Evolutionary conservation across 2,329 filamentous ascomycete species (phyloP), one percentile per base, ranked within the genome.

Genomic region (Cercospora sojina): DNA sequence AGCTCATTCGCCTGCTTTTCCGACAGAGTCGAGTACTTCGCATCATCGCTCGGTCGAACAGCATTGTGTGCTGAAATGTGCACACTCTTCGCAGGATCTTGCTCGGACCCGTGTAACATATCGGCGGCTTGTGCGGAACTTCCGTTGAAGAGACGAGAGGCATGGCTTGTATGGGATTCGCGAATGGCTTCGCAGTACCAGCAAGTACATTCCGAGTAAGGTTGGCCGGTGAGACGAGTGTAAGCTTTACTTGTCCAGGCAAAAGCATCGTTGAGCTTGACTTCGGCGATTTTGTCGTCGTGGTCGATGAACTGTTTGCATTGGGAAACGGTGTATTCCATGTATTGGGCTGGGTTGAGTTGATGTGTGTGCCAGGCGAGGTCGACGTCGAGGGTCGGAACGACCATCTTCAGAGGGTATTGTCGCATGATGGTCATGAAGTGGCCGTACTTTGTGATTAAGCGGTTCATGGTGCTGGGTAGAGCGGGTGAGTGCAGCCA

Each of bases 361-460:
- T 94, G 90, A 73, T 94, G 91, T 0, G 91, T 94, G 75, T 96
- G 92, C 90, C 90, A 93, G 0, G 86, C 90, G 0, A 93, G 80
- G 74, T 93, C 90, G 5, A 93, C 83, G 69, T 93, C 91, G 0
- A 92, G 81, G 0, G 90, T 93, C 0, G 90, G 90, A 0, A 93
- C 90, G 0, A 83, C 85, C 13, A 85, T 79, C 3, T 83, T 75
- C 0, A 67, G 70, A 0, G 82, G 82, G 51, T 86, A 72, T 0
- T 74, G 67, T 1, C 77, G 77, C 77, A 92, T 88, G 69, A 92
- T 83, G 0, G 71, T 59, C 16, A 90, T 79, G 77, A 91, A 93
- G 3, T 88, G 84, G 2, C 78, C 57, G 72, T 91, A 91, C 74
- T 91, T 93, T 2, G 73, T 74, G 3, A 91, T 79, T 0, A 92